Evolutionary conservation across 2,329 filamentous ascomycete species (phyloP), one percentile per base, ranked within the genome.

Genomic region (Metarhizium humberi): DNA sequence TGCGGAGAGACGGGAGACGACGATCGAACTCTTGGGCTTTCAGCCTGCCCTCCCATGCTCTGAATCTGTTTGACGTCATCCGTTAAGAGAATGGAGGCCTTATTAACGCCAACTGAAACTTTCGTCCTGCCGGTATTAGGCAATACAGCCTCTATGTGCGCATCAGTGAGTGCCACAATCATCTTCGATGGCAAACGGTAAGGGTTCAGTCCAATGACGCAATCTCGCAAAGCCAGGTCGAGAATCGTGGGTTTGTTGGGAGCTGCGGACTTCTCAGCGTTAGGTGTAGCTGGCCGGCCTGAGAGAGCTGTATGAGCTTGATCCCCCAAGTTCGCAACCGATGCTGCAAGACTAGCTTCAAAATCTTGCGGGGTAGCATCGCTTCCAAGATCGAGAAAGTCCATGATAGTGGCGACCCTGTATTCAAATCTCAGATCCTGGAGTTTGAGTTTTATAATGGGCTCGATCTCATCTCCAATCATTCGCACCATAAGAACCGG

Each of bases 401-500:
- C 89, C 76, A 95, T 86, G 0, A 96, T 70, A 0, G 88, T 90
- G 0, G 89, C 81, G 4, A 97, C 88, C 16, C 87, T 86, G 68
- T 99, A 99, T 67, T 99, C 95, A n/a, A 90, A 70, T 57, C 84
- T 86, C 4, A 95, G 62, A 58, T 95, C 91, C 69, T 88, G 88
- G 46, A 97, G 73, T 67, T 95, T 95, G 56, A 96, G 69, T 67
- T 95, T 96, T 61, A 96, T 76, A 6, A 90, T 85, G 0, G 95
- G 92, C 60, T 97, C 92, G 72, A 95, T 89, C 67, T 97, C 92
- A 66, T 97, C 92, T 0, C 90, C 90, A 60, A 99, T 88, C 73
- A 96, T 88, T 51, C 94, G 82, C 57, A 88, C 82, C 85, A 95
- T 96, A 53, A 97, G 69, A 60, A 92, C 89, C 1, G 73, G 71